Evolutionary conservation across 805 yeast genomes (phyloP).

Genomic region (Ogataea henricii): DNA sequence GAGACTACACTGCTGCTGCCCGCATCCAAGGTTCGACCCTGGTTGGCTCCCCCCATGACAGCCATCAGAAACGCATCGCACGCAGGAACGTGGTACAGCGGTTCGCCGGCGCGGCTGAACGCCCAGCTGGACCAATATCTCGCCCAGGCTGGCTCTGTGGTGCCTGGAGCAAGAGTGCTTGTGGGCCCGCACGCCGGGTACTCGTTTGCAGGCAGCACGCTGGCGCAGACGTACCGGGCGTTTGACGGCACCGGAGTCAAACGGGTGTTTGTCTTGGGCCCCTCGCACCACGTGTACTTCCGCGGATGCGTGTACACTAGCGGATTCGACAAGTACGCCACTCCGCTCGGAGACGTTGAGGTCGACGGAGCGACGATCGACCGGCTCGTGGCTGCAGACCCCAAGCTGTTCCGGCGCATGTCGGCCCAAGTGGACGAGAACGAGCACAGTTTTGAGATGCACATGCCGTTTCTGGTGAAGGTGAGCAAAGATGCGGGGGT

Average conservation of each 20-base stretch:
- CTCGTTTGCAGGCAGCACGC: slow-evolving; percentile 72
- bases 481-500: slow-evolving; percentile 39
- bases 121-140: slow-evolving; percentile 54
- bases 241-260: slow-evolving; percentile 61
- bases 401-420: slow-evolving; percentile 57
- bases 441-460: slow-evolving; percentile 96
- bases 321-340: slow-evolving; percentile 57
- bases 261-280: slow-evolving; percentile 82
- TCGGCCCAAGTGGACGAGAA: slow-evolving; percentile 62
- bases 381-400: slow-evolving; percentile 37
- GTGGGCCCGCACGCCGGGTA: slow-evolving; percentile 91
- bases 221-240: slow-evolving; percentile 74
- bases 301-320: slow-evolving; percentile 58
- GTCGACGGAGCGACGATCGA: slow-evolving; percentile 57
- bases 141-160: slow-evolving; percentile 34
- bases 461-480: slow-evolving; percentile 70
- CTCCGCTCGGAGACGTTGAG: slow-evolving; percentile 78
- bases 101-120: slow-evolving; percentile 43
- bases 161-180: slow-evolving; percentile 49
- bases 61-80: slow-evolving; percentile 65
- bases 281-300: slow-evolving; percentile 89
- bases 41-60: background rate
- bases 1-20: too few species aligned
- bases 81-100: slow-evolving; percentile 88
- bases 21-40: background rate